Base-by-base conservation (phyloP, 768 basidiomycete genomes). In the Pulveroboletus sp. region DNA sequence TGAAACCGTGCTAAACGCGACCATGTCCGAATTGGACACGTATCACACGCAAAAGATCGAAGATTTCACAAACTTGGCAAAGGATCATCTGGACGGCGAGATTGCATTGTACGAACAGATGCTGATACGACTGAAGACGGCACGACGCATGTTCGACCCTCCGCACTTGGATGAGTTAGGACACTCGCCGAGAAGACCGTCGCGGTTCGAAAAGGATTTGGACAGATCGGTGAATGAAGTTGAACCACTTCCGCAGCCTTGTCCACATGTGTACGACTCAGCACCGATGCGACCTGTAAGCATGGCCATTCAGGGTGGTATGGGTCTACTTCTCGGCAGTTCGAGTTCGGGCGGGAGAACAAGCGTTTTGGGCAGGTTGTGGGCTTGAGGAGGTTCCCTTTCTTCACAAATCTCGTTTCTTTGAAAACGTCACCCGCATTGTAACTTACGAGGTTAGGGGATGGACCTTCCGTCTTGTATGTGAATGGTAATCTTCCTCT, bases 1-100 rank as follows among this genome's bases (percentile, higher is more conserved):
- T 63, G 91, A 94, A 68, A 93, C 91, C 0, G 88, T 92, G 7
- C 70, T 94, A 23, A 93, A 94, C 64, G 83, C 82, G 9, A 92
- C 90, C 2, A 85, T 91, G 82, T 88, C 91, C 1, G 90, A 94
- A 71, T 82, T 93, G 74, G 86, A 89, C 42, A 81, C 77, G 2
- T 88, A 90, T 56, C 87, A 90, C 61, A 67, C 71, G 0, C 86
- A 90, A 64, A 87, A 90, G 64, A 61, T 65, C 7, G 85, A 88
- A 58, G 88, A 91, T 56, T 82, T 92, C 51, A 66, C 71, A 14
- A 67, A 62, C 1, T 53, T 88, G 13, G 69, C 80, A 5, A 79
- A 72, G 49, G 85, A 85, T 33, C 83, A 90, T 61, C 75, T 93
- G 3, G 87, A 91, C 54, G 85, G 82, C 7, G 85, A 91, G 64